Conservation (phyloP, 495 filamentous ascomycete species). For the Tetracladium marchalianum region DNA sequence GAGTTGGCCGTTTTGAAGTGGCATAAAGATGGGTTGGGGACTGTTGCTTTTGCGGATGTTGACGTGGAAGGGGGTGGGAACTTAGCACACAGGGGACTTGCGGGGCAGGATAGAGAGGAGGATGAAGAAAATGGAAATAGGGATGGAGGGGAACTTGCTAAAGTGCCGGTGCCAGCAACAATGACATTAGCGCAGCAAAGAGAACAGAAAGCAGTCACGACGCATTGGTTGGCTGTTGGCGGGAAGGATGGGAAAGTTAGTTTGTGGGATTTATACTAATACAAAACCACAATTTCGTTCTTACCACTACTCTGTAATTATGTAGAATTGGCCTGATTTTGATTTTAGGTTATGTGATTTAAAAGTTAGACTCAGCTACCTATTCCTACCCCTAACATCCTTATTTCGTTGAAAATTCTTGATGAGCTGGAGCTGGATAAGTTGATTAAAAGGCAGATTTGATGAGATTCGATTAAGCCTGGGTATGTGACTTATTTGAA, state of each 20-base stretch:
- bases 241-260: slow-evolving; percentile 95
- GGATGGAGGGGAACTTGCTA: not conserved
- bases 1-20: slow-evolving; percentile 93
- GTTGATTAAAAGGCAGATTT: no score
- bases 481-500: no score
- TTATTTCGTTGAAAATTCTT: not conserved
- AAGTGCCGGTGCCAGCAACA: slow-evolving; percentile 22
- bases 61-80: not conserved
- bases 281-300: slow-evolving; percentile 47
- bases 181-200: slow-evolving; percentile 52
- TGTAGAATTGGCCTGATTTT: no score
- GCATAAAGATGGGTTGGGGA: slow-evolving; percentile 85
- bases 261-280: slow-evolving; percentile 86
- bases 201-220: slow-evolving; percentile 50
- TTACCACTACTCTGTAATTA: no score
- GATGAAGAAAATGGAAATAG: not conserved
- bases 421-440: no score
- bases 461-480: no score
- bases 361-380: no score
- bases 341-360: no score
- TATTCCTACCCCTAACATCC: not conserved
- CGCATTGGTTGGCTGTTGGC: slow-evolving; percentile 85
- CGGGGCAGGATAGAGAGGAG: slow-evolving; percentile 2
- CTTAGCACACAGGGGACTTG: no score
- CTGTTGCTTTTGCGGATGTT: slow-evolving; percentile 63